Percentiles rank a stretch among this genome's conserved stretches.
Evolutionary conservation across 768 basidiomycete genomes (phyloP).

Genomic region (Boletus vinaceobasis): DNA sequence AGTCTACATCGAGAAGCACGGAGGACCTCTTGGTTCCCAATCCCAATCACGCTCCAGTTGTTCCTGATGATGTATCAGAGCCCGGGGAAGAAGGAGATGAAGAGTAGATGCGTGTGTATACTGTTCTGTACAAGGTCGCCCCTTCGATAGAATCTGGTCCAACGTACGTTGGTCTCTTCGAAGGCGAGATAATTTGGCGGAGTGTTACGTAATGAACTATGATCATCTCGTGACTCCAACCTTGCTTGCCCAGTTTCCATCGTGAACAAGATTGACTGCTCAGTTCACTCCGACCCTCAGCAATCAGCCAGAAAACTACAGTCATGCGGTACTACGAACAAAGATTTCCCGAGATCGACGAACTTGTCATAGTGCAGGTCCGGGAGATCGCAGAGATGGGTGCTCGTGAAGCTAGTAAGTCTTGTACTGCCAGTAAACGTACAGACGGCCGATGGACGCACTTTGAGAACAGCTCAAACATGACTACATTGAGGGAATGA

Average conservation of each 20-base stretch:
- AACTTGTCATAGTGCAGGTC: constrained; percentile 99
- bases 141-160: not conserved
- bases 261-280: not conserved
- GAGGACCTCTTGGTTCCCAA: constrained; percentile 68
- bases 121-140: not conserved
- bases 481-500: constrained; percentile 99
- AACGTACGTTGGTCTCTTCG: not conserved
- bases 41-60: constrained; percentile 50
- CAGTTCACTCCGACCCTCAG: not conserved
- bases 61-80: constrained; percentile 17
- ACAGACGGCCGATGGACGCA: not conserved
- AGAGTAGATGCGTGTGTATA: not conserved
- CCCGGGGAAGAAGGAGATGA: constrained; percentile 14
- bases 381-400: constrained; percentile 99
- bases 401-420: constrained; percentile 93
- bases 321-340: constrained; percentile 90
- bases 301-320: not conserved
- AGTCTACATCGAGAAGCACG: constrained; percentile 30
- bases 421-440: not conserved
- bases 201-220: constrained; percentile 9
- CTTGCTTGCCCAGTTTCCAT: not conserved
- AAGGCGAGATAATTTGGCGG: no score
- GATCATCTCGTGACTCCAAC: not conserved
- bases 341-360: constrained; percentile 93
- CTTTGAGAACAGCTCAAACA: constrained; percentile 76